phyloP scores from a whole-genome alignment of 768 basidiomycete species.

The Naganishia antarctica region DNA sequence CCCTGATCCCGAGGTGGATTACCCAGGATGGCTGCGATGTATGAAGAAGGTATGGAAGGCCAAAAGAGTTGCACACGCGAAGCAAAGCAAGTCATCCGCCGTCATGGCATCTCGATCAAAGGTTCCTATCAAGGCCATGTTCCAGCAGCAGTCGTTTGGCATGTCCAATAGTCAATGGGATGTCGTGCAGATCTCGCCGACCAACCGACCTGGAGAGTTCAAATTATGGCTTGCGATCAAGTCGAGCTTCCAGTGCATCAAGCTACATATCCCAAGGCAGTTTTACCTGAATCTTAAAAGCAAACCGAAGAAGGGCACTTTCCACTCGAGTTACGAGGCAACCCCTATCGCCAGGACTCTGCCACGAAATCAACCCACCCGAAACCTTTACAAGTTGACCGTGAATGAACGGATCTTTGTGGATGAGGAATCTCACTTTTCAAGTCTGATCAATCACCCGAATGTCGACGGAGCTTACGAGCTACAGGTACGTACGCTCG shows the following conservation, averaged over 20 bases:
- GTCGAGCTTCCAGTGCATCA: slow-evolving; percentile 68
- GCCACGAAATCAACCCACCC: slow-evolving; percentile 70
- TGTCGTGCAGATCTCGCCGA: slow-evolving; percentile 74
- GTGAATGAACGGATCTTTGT: slow-evolving; percentile 80
- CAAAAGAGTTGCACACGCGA: slow-evolving; percentile 53
- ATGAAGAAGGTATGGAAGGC: slow-evolving; percentile 75
- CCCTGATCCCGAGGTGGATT: slow-evolving; percentile 65
- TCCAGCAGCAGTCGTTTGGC: slow-evolving; percentile 56
- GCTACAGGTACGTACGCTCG: slow-evolving; percentile 61
- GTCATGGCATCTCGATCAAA: slow-evolving; percentile 23
- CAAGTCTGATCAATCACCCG: slow-evolving; percentile 84
- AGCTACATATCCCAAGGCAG: slow-evolving; percentile 79
- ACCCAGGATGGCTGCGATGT: slow-evolving; percentile 69
- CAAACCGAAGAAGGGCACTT: slow-evolving; percentile 61
- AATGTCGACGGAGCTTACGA: slow-evolving; percentile 94
- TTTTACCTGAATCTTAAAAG: slow-evolving; percentile 88
- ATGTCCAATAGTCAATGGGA: slow-evolving; percentile 74
- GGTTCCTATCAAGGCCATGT: slow-evolving; percentile 61
- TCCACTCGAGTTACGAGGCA: slow-evolving; percentile 65
- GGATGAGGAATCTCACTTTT: slow-evolving; percentile 82
- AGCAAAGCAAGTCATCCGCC: slow-evolving; percentile 34
- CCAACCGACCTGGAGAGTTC: slow-evolving; percentile 72
- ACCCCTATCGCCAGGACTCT: slow-evolving; percentile 71
- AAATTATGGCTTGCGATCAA: slow-evolving; percentile 82
- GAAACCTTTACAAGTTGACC: slow-evolving; percentile 73